Percentiles rank a stretch among this genome's conserved stretches.
Conservation (phyloP, 345 rosid species). For the Litchi chinensis region DNA sequence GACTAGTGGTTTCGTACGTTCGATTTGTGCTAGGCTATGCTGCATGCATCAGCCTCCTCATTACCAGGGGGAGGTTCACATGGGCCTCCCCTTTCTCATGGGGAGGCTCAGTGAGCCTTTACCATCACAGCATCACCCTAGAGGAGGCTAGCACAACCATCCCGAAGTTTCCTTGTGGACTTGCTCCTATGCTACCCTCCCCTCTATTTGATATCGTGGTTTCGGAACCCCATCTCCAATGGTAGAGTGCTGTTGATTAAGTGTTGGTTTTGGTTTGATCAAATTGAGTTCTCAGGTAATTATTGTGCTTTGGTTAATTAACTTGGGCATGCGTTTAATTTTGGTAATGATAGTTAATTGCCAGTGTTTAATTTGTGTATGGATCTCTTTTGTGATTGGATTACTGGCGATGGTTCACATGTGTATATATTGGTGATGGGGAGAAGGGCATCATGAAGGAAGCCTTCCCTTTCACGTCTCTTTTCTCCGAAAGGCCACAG, state of each 20-base stretch:
- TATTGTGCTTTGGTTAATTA: too few relatives aligned
- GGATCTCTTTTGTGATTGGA: background rate
- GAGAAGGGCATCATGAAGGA: background rate
- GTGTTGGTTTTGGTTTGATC: background rate
- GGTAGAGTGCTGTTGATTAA: too few relatives aligned
- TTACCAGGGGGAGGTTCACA: background rate
- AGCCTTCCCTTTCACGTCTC: background rate
- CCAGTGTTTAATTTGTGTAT: background rate
- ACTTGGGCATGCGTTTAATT: background rate
- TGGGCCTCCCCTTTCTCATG: background rate
- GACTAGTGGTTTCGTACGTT: background rate
- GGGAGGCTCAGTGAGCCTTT: background rate
- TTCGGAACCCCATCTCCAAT: too few relatives aligned
- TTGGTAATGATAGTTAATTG: background rate
- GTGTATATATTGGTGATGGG: background rate
- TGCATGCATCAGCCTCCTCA: background rate
- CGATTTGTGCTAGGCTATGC: background rate
- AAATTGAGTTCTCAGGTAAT: background rate
- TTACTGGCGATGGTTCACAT: background rate
- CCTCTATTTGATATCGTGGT: background rate
- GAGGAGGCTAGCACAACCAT: background rate
- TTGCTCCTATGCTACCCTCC: background rate
- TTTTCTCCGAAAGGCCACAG: background rate
- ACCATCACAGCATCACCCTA: background rate
- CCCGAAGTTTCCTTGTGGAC: background rate